Percentiles rank a stretch among this genome's conserved stretches.
phyloP scores from a whole-genome alignment of 2,329 filamentous ascomycete genomes.

The Paracorniculantispora psalliotae region DNA sequence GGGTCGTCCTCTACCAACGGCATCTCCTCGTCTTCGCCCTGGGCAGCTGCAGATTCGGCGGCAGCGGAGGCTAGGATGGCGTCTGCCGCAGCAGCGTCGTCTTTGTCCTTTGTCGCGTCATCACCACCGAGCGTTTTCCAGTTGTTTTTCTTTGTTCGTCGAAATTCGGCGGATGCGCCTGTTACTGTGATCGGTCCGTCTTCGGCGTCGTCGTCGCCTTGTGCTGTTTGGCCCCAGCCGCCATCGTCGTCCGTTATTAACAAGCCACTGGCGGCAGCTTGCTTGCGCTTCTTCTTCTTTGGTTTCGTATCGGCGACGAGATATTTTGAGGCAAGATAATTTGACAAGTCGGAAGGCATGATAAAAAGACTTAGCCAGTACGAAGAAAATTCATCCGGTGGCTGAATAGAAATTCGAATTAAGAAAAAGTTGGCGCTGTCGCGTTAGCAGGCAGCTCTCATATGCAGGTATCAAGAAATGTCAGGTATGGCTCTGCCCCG shows the following conservation, averaged over 20 bases:
- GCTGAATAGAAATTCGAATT: neutral
- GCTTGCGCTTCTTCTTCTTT: constrained; percentile 60
- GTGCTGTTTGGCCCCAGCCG: constrained; percentile 39
- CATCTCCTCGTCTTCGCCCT: constrained; percentile 43
- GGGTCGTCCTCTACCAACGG: constrained; percentile 41
- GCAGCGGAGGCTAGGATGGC: constrained; percentile 70
- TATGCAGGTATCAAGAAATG: constrained; percentile 13
- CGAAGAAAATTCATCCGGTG: neutral
- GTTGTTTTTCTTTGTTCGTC: constrained; percentile 68
- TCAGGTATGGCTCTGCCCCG: constrained; percentile 8
- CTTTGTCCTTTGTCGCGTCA: constrained; percentile 24
- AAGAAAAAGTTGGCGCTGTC: neutral
- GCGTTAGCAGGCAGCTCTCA: neutral
- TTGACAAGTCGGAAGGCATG: constrained; percentile 62
- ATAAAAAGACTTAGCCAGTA: neutral
- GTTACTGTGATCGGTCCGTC: constrained; percentile 46
- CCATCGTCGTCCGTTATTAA: constrained; percentile 60
- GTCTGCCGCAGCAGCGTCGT: constrained; percentile 62
- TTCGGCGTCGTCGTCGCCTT: constrained; percentile 49
- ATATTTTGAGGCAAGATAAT: constrained; percentile 89
- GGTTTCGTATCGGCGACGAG: constrained; percentile 58
- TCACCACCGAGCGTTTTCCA: constrained; percentile 68
- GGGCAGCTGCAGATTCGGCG: constrained; percentile 55
- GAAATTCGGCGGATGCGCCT: constrained; percentile 57
- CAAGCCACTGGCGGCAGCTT: constrained; percentile 47